Base-by-base conservation (phyloP, 768 basidiomycete species). In the Podaxis sp. region DNA sequence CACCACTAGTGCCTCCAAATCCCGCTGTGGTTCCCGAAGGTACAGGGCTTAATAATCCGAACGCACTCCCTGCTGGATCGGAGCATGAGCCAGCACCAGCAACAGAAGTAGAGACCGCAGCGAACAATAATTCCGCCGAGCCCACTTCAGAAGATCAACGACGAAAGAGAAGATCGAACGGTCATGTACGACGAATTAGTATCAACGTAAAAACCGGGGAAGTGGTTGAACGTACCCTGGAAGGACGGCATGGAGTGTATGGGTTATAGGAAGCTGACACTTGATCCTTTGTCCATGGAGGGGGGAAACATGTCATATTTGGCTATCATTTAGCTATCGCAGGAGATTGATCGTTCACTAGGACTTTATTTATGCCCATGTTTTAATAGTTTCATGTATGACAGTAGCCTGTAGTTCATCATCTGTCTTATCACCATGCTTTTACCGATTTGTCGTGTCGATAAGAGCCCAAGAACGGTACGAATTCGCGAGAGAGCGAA, bases 141-240 rank as follows among this genome's bases (percentile, higher is more conserved):
- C 4, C 40, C 12, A 51, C 48, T 13, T 3, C 33, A 41, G 61
- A 56, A 56, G 28, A 50, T 49, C 48, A 49, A 15, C 24, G 54
- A 40, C 41, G 24, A 49, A 62, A 62, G 22, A 62, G 51, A 48
- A 59, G 36, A 64, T 46, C 30, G 24, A 33, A 49, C 26, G 56
- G 63, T 8, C 63, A 64, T 46, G 63, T 49, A 53, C 57, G 63
- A 22, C 56, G 63, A 58, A 58, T 58, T 36, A 64, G 63, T 26
- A 58, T 64, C 51, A 59, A 58, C 56, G 38, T 53, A 7, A 64
- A 58, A 53, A 64, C 63, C 5, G 63, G 63, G 17, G 63, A 58
- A 28, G 63, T 64, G 24, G 28, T 56, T 10, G 61, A 62, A 26
- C 61, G 61, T 12, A 50, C 61, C 5, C 46, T 50, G 15, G 61